phyloP scores from a whole-genome alignment of 1,284 basidiomycete genomes.

The Papiliotrema nemorosa region DNA sequence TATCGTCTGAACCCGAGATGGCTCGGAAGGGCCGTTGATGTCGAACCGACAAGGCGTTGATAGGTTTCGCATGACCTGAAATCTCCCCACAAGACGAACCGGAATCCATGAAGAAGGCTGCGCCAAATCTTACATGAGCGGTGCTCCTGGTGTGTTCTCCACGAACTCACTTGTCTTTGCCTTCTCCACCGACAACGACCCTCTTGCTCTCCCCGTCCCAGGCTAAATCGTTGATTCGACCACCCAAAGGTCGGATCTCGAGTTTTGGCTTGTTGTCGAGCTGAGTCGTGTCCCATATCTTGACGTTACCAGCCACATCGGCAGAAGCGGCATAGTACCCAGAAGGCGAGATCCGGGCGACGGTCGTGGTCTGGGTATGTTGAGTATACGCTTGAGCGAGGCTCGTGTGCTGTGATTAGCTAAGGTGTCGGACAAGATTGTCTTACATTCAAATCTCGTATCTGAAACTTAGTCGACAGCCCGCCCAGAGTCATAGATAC shows the following conservation, averaged over 20 bases:
- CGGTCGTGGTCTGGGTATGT: conserved; percentile 79
- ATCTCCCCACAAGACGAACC: conserved; percentile 93
- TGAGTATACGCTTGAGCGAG: conserved; percentile 51
- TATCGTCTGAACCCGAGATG: conserved; percentile 81
- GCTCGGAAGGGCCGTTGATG: conserved; percentile 88
- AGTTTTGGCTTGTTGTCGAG: conserved; percentile 81
- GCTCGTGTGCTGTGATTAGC: conserved; percentile 27
- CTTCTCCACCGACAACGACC: conserved; percentile 94
- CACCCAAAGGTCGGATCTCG: conserved; percentile 77
- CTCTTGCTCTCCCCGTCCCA: conserved; percentile 98
- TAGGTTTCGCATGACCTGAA: conserved; percentile 82
- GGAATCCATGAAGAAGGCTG: conserved; percentile 81
- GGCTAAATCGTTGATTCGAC: conserved; percentile 83
- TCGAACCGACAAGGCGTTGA: conserved; percentile 89
- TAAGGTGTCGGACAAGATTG: background rate
- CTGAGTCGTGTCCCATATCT: conserved; percentile 90
- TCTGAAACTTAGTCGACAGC: conserved; percentile 52
- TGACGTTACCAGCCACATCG: conserved; percentile 73
- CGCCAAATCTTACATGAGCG: conserved; percentile 63
- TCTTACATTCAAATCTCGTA: conserved; percentile 60
- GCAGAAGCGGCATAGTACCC: conserved; percentile 94
- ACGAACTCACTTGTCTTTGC: conserved; percentile 72
- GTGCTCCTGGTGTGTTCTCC: background rate
- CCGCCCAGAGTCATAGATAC: conserved; percentile 38
- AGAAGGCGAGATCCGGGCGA: conserved; percentile 87